Base-by-base conservation (phyloP, 192 early-diverging fungal species). In the Coemansia reversa region DNA sequence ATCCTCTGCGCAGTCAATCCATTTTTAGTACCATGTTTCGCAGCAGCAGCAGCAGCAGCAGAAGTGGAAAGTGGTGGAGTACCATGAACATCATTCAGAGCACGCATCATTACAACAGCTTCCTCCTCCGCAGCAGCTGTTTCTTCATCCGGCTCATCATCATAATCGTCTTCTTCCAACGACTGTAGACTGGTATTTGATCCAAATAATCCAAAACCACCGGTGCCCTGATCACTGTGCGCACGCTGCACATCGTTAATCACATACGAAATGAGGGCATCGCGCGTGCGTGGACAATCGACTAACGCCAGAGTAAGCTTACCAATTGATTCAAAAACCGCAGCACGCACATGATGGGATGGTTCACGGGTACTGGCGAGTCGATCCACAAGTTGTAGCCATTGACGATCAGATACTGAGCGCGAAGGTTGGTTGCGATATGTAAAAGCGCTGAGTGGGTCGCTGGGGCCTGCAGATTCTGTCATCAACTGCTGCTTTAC, bases 271-370 rank as follows among this genome's bases (percentile, higher is more conserved):
- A 74, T 65, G 12, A 80, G 64, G 16, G 68, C 71, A 20, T 80
- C 77, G 58, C 77, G 77, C 12, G 77, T 35, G 14, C 68, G 67
- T 0, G 72, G 62, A 32, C 77, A 80, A 28, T 80, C 77, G 2
- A 60, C 62, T 49, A 84, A 62, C 0, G 82, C 82, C 60, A 84
- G 32, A 16, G 74, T 60, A 23, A 81, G 65, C 29, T 64, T 63
- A 2, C 82, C 82, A 7, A 74, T 60, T 1, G 72, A 69, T 67
- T 81, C 77, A 23, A 80, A 84, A 42, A 84, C 66, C 0, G 82
- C 77, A 0, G 77, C 74, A 0, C 78, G 64, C n/a, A 84, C 82
- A 32, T 76, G 70, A 47, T 69, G 68, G 49, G 78, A 81, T 19
- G 74, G 78, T 69, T 84, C 82, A 32, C 78, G 77, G 16, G 70